These are phyloP conservation scores for Flaveria brownii DNA, from an alignment of 129 eudicot genomes.

Conservation along the genomic window DNA sequence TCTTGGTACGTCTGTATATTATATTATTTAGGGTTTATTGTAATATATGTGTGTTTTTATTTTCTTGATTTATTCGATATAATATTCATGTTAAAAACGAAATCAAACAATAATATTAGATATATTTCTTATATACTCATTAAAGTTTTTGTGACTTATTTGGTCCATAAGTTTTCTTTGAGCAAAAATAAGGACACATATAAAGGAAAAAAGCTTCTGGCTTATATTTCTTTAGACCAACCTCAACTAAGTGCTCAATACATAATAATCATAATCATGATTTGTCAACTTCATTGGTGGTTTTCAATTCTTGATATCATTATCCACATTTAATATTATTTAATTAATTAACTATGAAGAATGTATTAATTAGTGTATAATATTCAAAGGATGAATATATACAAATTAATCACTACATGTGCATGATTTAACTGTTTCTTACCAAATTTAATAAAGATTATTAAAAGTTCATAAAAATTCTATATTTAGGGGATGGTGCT, in stretches of 20 bases:
- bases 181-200: not conserved
- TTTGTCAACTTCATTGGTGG: conserved; percentile 31
- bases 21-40: not conserved
- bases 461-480: not conserved
- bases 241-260: conserved; percentile 19
- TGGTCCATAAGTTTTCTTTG: conserved; percentile 34
- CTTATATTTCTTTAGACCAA: conserved; percentile 29
- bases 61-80: not conserved
- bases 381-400: not conserved
- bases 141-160: conserved; percentile 8
- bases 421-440: conserved; percentile 16
- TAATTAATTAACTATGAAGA: not conserved
- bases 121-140: not conserved
- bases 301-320: not conserved
- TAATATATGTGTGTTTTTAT: not conserved
- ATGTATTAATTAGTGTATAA: not conserved
- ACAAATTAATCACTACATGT: not conserved
- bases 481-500: conserved; percentile 81
- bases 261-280: conserved; percentile 25
- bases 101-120: not conserved
- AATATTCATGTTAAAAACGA: not conserved
- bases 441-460: not conserved
- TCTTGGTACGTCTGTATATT: conserved; percentile 48
- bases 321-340: conserved; percentile 15
- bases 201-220: conserved; percentile 18